Evolutionary conservation across 2,329 filamentous ascomycete species (phyloP).

Genomic region (Epichloe brachyelytri): DNA sequence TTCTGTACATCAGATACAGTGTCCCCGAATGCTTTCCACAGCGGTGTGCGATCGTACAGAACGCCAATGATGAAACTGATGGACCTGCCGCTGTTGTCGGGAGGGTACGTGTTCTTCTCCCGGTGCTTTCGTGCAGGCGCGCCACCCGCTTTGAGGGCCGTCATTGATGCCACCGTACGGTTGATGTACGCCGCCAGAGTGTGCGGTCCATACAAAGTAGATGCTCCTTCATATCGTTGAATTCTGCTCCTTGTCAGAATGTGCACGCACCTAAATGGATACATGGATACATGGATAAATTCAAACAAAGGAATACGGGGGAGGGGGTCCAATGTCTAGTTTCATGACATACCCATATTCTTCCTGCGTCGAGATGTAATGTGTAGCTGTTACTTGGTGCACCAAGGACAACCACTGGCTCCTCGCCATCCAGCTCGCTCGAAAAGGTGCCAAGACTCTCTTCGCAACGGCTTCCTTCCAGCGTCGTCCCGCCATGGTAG

Average conservation of each 20-base stretch:
- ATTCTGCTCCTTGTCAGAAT: slow-evolving; percentile 27
- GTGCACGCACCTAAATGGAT: not conserved
- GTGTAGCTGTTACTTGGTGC: slow-evolving; percentile 82
- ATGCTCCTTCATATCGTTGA: slow-evolving; percentile 85
- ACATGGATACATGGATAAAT: no score
- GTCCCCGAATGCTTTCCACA: slow-evolving; percentile 58
- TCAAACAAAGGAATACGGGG: not conserved
- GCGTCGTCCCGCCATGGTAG: slow-evolving; percentile 79
- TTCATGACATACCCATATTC: slow-evolving; percentile 31
- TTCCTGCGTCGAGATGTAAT: slow-evolving; percentile 62
- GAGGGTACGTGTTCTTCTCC: slow-evolving; percentile 47
- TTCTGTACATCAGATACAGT: slow-evolving; percentile 40
- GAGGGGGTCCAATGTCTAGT: no score
- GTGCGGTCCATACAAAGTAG: slow-evolving; percentile 73
- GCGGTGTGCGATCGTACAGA: slow-evolving; percentile 52
- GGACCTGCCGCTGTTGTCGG: slow-evolving; percentile 63
- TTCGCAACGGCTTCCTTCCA: slow-evolving; percentile 60
- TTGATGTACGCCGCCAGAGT: slow-evolving; percentile 82
- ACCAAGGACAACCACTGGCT: slow-evolving; percentile 66
- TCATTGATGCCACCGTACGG: slow-evolving; percentile 56
- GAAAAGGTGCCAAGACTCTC: slow-evolving; percentile 32
- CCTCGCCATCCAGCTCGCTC: slow-evolving; percentile 24
- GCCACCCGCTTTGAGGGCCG: slow-evolving; percentile 44
- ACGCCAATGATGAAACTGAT: slow-evolving; percentile 71
- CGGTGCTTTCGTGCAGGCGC: slow-evolving; percentile 14